Base-by-base conservation (phyloP, 148 eudicot genomes). In the Vaccinium corymbosum region DNA sequence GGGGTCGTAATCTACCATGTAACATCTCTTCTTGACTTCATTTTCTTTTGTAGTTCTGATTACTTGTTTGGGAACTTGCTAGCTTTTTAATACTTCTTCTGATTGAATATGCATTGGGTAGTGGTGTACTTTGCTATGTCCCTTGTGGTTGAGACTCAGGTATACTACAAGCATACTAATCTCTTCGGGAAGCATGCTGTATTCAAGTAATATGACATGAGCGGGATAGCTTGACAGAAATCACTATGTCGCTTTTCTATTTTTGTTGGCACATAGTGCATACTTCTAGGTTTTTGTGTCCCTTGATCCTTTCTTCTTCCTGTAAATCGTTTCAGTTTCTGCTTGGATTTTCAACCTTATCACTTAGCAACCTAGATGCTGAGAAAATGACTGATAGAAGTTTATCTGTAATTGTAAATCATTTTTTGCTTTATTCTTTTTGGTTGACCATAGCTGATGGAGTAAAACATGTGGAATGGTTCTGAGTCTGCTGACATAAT, bases 1-100 rank as follows among this genome's bases (percentile, higher is more conserved):
- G 98, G 98, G 93, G 98, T 35, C 97, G 98, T 53, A 96, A 96
- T 86, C 92, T 96, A 85, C 98, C 98, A 91, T 96, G 98, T 96
- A 93, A 91, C 78, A 72, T 38, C 76, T 80, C 84, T 75, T 61
- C 79, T 75, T 77, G 7, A 64, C 66, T 52, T 15, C 46, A 52
- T 15, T 35, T 20, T 79, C 29, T 57, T 51, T 29, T 32, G 7
- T 79, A 50, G 48, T 61, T 79, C 72, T 57, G n/a, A 72, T 49
- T 25, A 17, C 68, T 22, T 82, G 64, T 50, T 64, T 82, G 52
- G 3, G 19, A 27, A 64, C 70, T 13, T 78, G 38, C 59, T 79
- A 62, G 11, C 3, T 53, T 75, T 42, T 1, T 38, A 6, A 6
- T 42, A 16, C 46, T 12, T 64, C 57, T 59, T 80, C 51, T 59